Base-by-base conservation (phyloP, 1,284 basidiomycete genomes). In the Exobasidium rhododendri region DNA sequence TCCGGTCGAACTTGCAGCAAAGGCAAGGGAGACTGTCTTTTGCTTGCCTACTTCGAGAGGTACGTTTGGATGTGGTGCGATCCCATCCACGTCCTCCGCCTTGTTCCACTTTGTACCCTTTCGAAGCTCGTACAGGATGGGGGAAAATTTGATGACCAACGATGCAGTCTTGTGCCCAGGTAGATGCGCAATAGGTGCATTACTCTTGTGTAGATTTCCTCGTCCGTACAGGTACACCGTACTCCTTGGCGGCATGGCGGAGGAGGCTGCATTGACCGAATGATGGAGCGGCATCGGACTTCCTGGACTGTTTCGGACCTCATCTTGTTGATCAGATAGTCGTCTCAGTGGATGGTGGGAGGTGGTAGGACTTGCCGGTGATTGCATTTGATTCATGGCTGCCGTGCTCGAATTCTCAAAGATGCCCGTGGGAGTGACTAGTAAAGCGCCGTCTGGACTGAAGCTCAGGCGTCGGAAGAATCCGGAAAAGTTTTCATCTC, bases 131-230 rank as follows among this genome's bases (percentile, higher is more conserved):
- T 94, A 97, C 35, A 98, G 81, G 30, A 97, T 85, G 0, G 94
- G 94, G 35, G 90, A 94, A 82, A 98, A 98, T 55, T 88, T 85
- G 51, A 98, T 92, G 0, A 91, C 94, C 1, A 97, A 88, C 69
- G 90, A 92, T 0, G 93, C 89, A 65, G 94, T 94, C 82, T 93
- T 93, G 82, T 97, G 92, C 0, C 96, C 96, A 0, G 96, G 94
- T 2, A 98, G 83, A 75, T 94, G 92, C 1, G 93, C 94, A 60
- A 98, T 88, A 0, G 96, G 94, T 0, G 90, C 87, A 51, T 90
- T 85, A 1, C 70, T 67, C 3, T 64, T 64, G 4, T 61, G 51
- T 11, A 98, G 90, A 80, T 94, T 97, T 22, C 90, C 91, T 32
- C 94, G 86, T 3, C 92, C 92, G 81, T 98, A 98, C 71, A 98